Conservation (phyloP, 2,329 filamentous ascomycete species). For the Pseudogymnoascus sp. region DNA sequence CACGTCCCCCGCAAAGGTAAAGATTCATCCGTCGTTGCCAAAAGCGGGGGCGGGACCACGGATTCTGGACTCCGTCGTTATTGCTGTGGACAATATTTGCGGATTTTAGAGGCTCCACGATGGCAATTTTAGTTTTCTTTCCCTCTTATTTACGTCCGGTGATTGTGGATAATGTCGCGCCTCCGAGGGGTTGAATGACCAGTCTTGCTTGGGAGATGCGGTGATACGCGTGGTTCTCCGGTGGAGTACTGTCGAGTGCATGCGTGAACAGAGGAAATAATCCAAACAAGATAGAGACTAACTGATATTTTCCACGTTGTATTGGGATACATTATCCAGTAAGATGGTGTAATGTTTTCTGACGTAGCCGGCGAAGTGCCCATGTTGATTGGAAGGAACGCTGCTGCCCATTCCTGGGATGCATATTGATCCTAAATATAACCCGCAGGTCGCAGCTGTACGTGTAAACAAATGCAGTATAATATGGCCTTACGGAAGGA, state of each 20-base stretch:
- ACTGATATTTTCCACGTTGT: not conserved
- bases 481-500: not conserved
- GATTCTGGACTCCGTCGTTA: not conserved
- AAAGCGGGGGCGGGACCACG: not conserved
- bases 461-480: not conserved
- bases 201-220: not conserved
- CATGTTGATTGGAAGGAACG: not conserved
- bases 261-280: not conserved
- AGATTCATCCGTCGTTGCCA: not conserved
- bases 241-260: not conserved
- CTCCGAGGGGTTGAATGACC: not conserved
- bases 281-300: not conserved
- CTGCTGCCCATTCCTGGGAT: not conserved
- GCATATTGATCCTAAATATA: conserved; percentile 9
- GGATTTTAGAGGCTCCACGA: not conserved
- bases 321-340: not conserved
- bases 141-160: not conserved
- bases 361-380: not conserved
- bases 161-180: not conserved
- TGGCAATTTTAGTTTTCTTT: not conserved
- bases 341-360: not conserved
- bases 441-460: not conserved
- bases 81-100: not conserved
- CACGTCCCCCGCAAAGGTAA: not conserved
- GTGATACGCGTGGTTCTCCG: not conserved